These are phyloP conservation scores for Backusella parvicylindrica DNA, from an alignment of 192 early-diverging fungal genomes.

Conservation along the genomic window DNA sequence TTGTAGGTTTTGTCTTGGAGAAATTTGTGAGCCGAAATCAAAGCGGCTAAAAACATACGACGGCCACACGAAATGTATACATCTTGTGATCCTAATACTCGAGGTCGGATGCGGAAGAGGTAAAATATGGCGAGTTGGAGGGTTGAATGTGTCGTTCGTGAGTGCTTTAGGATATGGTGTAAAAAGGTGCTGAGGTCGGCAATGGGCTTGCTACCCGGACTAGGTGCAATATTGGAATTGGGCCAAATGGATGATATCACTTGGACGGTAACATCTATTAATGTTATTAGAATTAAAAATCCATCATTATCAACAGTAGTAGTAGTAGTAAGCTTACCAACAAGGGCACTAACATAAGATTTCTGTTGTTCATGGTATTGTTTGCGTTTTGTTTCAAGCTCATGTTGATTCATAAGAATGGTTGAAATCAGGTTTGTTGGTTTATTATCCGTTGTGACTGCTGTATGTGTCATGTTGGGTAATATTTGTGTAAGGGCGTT, in stretches of 20 bases:
- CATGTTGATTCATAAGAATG: conserved; percentile 7
- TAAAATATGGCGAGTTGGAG: conserved; percentile 60
- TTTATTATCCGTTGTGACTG: background rate
- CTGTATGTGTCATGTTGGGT: background rate
- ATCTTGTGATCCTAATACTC: conserved; percentile 18
- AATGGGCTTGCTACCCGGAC: conserved; percentile 25
- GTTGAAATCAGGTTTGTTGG: conserved; percentile 3
- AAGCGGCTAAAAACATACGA: conserved; percentile 77
- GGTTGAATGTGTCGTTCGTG: conserved; percentile 55
- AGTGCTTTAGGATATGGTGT: conserved; percentile 51
- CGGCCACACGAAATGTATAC: conserved; percentile 63
- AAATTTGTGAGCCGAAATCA: conserved; percentile 89
- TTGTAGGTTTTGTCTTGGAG: conserved; percentile 83
- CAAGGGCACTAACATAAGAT: conserved; percentile 11
- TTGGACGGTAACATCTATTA: conserved; percentile 47
- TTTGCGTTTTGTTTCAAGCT: conserved; percentile 12
- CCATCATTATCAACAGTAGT: background rate
- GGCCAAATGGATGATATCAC: conserved; percentile 56
- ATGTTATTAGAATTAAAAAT: background rate
- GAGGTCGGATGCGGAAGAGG: conserved; percentile 37
- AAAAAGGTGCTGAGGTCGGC: conserved; percentile 53
- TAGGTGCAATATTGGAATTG: conserved; percentile 17
- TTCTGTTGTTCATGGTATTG: conserved; percentile 13
- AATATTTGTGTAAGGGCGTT: conserved; percentile 8
- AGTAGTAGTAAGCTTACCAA: conserved; percentile 10